Percentiles rank a stretch among this genome's conserved stretches.
phyloP scores from a whole-genome alignment of 169 alveolate genomes.

The Plasmodium malariae region DNA sequence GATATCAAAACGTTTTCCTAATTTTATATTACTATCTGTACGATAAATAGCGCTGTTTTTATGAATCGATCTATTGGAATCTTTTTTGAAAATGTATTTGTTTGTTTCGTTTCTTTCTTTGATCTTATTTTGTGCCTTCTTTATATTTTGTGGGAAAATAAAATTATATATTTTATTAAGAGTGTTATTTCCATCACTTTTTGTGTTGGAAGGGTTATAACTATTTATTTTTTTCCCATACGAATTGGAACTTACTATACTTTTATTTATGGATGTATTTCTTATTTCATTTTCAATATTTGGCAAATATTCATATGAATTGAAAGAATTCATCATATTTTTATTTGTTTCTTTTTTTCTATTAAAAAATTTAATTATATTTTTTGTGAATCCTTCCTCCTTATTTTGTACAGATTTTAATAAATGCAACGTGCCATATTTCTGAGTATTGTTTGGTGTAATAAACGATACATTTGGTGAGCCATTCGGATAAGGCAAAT shows the following conservation, averaged over 20 bases:
- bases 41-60: not conserved
- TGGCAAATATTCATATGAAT: constrained; percentile 30
- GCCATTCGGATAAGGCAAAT: not conserved
- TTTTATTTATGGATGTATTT: constrained; percentile 21
- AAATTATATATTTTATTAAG: constrained; percentile 51
- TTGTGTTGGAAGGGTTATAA: constrained; percentile 19
- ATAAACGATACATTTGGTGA: constrained; percentile 11
- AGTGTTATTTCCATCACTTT: constrained; percentile 34
- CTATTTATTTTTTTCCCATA: not conserved
- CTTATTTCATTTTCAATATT: constrained; percentile 16
- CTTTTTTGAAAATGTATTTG: not conserved
- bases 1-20: not conserved
- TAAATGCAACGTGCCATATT: not conserved
- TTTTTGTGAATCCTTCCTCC: constrained; percentile 6
- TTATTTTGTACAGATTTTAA: constrained; percentile 6
- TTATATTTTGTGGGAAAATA: constrained; percentile 40
- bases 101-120: not conserved
- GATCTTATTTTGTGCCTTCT: constrained; percentile 19
- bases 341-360: constrained; percentile 38
- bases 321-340: constrained; percentile 20
- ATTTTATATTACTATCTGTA: not conserved
- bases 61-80: not conserved
- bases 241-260: constrained; percentile 1
- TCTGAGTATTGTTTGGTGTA: constrained; percentile 15
- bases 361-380: constrained; percentile 19